Evolutionary conservation across 1,139 yeast species (phyloP).

Genomic region (Candida gigantensis): DNA sequence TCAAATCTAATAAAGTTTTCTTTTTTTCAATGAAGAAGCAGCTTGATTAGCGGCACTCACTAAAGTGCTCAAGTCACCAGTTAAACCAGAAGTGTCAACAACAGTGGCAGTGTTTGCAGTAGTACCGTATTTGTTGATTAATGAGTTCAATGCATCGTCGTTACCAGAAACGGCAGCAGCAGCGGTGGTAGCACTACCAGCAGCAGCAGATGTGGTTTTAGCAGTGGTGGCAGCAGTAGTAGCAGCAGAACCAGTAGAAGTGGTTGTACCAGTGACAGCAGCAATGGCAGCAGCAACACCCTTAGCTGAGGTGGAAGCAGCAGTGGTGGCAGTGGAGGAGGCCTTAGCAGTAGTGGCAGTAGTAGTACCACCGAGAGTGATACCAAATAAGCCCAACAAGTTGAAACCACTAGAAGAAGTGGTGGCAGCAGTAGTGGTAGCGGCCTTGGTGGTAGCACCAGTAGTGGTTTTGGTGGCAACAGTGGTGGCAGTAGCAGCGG

Average conservation of each 20-base stretch:
- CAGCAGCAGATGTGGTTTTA: slow-evolving; percentile 6
- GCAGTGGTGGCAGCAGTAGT: slow-evolving; percentile 14
- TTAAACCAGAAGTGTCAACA: slow-evolving; percentile 12
- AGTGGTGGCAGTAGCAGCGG: slow-evolving; percentile 14
- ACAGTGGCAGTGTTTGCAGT: slow-evolving; percentile 7
- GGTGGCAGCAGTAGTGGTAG: slow-evolving; percentile 16
- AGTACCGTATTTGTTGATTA: slow-evolving; percentile 13
- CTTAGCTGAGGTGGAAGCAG: slow-evolving; percentile 15
- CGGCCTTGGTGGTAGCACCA: slow-evolving; percentile 2
- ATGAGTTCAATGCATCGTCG: slow-evolving; percentile 12
- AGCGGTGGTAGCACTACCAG: slow-evolving; percentile 5
- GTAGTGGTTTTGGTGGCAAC: slow-evolving; percentile 8
- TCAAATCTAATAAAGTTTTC: slow-evolving; percentile 13
- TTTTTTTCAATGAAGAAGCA: slow-evolving; percentile 14
- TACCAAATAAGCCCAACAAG: slow-evolving; percentile 5
- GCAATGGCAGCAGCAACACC: slow-evolving; percentile 15
- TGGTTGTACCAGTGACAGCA: slow-evolving; percentile 15
- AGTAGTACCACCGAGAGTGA: slow-evolving; percentile 10
- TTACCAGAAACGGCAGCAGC: slow-evolving; percentile 9
- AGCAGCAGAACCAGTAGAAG: slow-evolving; percentile 15
- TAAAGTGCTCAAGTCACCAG: slow-evolving; percentile 11
- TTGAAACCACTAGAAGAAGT: slow-evolving; percentile 6
- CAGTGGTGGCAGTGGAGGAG: slow-evolving; percentile 12
- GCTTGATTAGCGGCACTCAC: slow-evolving; percentile 15
- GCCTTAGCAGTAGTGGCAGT: slow-evolving; percentile 13